Conservation (phyloP, 148 eudicot species). For the Silene latifolia region DNA sequence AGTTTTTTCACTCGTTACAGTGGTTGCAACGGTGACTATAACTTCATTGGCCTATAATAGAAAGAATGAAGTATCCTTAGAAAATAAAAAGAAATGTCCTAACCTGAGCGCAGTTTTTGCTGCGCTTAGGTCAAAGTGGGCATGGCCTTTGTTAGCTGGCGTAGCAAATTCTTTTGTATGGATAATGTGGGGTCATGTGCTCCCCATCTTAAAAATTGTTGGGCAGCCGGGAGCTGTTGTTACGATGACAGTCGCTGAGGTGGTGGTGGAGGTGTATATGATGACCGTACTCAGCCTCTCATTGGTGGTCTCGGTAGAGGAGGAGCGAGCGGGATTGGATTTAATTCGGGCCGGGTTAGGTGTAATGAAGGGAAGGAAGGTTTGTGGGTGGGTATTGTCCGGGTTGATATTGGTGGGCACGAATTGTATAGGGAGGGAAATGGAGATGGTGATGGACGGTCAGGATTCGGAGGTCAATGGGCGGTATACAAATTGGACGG, state of each 20-base stretch:
- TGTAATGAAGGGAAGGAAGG: conserved; percentile 36
- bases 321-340: conserved; percentile 31
- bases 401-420: conserved; percentile 4
- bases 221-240: not conserved
- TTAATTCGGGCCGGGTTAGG: conserved; percentile 27
- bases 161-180: not conserved
- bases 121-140: conserved; percentile 1
- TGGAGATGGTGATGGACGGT: conserved; percentile 25
- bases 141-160: not conserved
- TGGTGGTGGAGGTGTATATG: conserved; percentile 8
- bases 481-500: conserved; percentile 24
- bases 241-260: not conserved
- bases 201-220: not conserved
- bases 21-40: conserved; percentile 25
- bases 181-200: conserved; percentile 11
- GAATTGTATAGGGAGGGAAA: conserved; percentile 16
- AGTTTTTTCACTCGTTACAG: conserved; percentile 39
- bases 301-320: conserved; percentile 32
- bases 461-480: not conserved
- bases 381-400: conserved; percentile 31
- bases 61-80: not conserved
- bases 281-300: not conserved
- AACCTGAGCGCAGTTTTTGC: conserved; percentile 12
- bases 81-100: not conserved
- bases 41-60: conserved; percentile 5